A percentile compares a stretch with the other conserved stretches of the same genome.
Evolutionary conservation across 306 rosid species (phyloP).

Genomic region (Pterocarpus macrocarpus): DNA sequence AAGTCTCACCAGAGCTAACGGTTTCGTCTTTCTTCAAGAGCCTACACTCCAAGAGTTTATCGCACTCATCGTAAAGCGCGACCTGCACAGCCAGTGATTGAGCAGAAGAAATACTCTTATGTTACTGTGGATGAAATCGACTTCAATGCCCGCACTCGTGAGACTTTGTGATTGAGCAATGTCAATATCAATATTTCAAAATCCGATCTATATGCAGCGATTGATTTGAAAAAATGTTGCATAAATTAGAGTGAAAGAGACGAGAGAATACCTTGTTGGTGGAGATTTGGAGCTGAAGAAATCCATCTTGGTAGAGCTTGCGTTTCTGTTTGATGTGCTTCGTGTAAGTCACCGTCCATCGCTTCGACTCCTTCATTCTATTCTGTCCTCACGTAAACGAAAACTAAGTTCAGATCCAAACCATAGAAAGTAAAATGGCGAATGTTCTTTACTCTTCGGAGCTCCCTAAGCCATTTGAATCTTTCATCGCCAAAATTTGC

Average conservation of each 20-base stretch:
- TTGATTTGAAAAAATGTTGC: not conserved
- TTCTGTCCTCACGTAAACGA: not conserved
- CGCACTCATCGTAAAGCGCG: slow-evolving; percentile 71
- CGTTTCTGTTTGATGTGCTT: slow-evolving; percentile 85
- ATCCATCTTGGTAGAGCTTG: slow-evolving; percentile 84
- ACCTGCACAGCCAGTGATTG: slow-evolving; percentile 53
- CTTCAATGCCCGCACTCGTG: not conserved
- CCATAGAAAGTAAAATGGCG: not conserved
- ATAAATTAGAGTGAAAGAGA: not conserved
- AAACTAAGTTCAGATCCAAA: not conserved
- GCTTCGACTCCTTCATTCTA: slow-evolving; percentile 65
- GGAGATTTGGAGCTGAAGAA: slow-evolving; percentile 64
- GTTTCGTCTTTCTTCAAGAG: slow-evolving; percentile 72
- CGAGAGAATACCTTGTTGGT: slow-evolving; percentile 67
- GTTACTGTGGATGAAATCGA: not conserved
- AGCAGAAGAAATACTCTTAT: not conserved
- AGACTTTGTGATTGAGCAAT: not conserved
- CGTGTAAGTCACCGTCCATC: slow-evolving; percentile 84
- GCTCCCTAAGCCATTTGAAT: slow-evolving; percentile 23
- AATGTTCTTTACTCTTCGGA: not conserved
- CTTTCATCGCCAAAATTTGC: slow-evolving; percentile 20
- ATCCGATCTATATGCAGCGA: not conserved
- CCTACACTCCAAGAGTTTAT: slow-evolving; percentile 74
- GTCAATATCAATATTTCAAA: not conserved
- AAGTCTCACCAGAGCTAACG: slow-evolving; percentile 61